A percentile compares a stretch with the other conserved stretches of the same genome.
Conservation (phyloP, 139 green algal genomes). For the Diplosphaera chodatii region DNA sequence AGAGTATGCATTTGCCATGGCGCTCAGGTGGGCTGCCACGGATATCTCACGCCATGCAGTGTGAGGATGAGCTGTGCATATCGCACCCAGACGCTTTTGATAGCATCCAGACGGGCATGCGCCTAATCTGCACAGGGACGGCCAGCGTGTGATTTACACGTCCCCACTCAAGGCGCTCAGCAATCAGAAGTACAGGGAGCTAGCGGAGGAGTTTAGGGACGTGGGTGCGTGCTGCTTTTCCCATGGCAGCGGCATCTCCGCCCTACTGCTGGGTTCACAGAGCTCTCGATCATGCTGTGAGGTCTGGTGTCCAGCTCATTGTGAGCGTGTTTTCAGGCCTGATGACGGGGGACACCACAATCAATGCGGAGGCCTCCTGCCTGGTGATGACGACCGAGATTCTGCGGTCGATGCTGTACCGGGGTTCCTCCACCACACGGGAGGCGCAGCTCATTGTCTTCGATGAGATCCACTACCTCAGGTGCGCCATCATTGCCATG, state of each 20-base stretch:
- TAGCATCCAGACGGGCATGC: too few relatives aligned
- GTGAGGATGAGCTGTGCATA: too few relatives aligned
- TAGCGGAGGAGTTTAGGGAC: conserved; percentile 65
- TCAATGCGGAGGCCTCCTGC: conserved; percentile 71
- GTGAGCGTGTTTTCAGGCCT: too few relatives aligned
- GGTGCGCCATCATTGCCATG: neutral
- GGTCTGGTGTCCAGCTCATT: too few relatives aligned
- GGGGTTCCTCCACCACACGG: conserved; percentile 59
- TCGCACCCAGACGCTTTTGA: too few relatives aligned
- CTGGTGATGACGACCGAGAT: conserved; percentile 92
- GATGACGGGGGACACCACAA: conserved; percentile 78
- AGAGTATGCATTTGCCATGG: conserved; percentile 82
- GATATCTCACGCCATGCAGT: too few relatives aligned
- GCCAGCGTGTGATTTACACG: conserved; percentile 73
- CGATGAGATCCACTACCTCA: conserved; percentile 51
- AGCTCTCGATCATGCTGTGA: too few relatives aligned
- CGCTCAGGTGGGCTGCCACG: conserved; percentile 29
- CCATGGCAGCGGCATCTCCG: too few relatives aligned
- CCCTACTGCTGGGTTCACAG: too few relatives aligned
- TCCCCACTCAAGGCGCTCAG: conserved; percentile 79
- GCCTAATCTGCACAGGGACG: too few relatives aligned
- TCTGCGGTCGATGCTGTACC: conserved; percentile 77
- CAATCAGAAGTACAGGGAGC: conserved; percentile 84
- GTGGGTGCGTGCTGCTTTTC: conserved; percentile 45
- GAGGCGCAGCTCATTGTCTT: conserved; percentile 54